Percentiles rank a stretch among this genome's conserved stretches.
phyloP scores from a whole-genome alignment of 768 basidiomycete genomes.

The Boletus sp. region DNA sequence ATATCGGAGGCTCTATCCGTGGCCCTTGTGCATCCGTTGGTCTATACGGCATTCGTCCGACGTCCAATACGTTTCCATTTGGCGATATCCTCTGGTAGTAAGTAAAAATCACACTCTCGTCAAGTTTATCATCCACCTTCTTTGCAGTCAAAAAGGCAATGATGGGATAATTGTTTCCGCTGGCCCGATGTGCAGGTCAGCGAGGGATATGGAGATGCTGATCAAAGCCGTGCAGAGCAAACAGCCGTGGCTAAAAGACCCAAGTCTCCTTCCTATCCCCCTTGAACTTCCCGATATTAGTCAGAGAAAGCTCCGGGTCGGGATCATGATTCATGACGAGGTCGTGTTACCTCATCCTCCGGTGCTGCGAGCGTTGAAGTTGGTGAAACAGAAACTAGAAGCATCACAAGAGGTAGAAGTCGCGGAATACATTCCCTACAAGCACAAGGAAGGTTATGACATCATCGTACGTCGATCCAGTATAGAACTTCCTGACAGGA shows the following conservation, averaged over 20 bases:
- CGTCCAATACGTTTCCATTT: conserved; percentile 32
- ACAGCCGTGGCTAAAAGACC: conserved; percentile 43
- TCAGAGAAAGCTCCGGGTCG: conserved; percentile 30
- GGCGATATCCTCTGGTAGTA: conserved; percentile 13
- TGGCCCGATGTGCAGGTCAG: conserved; percentile 30
- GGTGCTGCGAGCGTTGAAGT: conserved; percentile 38
- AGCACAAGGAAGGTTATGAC: conserved; percentile 34
- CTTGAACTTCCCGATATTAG: conserved; percentile 23
- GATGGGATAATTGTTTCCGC: conserved; percentile 10
- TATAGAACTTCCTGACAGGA: too few species aligned
- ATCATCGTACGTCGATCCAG: conserved; percentile 29
- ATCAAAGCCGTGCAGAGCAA: conserved; percentile 24
- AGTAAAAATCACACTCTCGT: conserved; percentile 2
- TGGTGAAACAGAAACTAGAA: conserved; percentile 35
- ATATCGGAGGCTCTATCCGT: conserved; percentile 40
- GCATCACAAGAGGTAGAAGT: conserved; percentile 35
- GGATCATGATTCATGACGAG: conserved; percentile 35
- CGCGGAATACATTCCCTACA: conserved; percentile 35
- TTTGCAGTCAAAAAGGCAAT: conserved; percentile 25
- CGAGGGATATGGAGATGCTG: conserved; percentile 25
- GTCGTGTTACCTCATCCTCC: conserved; percentile 43
- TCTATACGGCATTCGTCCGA: conserved; percentile 42
- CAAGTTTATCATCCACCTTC: conserved; percentile 6
- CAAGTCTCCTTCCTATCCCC: conserved; percentile 32
- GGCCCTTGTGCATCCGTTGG: conserved; percentile 37